Base-by-base conservation (phyloP, 805 yeast species). In the Diddensiella transvaalensis region DNA sequence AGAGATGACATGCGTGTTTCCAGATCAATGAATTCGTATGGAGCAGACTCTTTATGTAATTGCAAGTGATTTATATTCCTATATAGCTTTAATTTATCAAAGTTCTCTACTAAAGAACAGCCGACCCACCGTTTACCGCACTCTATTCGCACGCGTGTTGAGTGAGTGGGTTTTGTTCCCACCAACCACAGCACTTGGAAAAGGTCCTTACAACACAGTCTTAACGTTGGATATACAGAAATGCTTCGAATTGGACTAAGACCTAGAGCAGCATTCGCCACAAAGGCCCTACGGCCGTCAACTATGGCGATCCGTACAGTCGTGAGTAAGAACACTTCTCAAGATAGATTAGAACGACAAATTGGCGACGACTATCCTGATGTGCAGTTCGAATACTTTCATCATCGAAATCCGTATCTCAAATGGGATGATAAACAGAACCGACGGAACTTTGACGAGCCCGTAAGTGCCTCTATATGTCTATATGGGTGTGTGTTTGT, bases 351-450 rank as follows among this genome's bases (percentile, higher is more conserved):
- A 13, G 38, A 35, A 17, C 38, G 38, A 10, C 38, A 35, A 18
- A 35, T 35, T 35, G 21, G 21, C 38, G 73, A 70, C 22, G 85
- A 80, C 55, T 84, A 86, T 61, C 85, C 84, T 40, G 74, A 78
- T 46, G 75, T 80, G n/a, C 73, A 76, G 49, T 75, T 75, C 42
- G 74, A 72, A 52, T 77, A 78, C 60, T 79, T 82, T 55, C 88
- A 80, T 68, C 67, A 72, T 58, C 80, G 82, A 65, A 83, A 79
- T 62, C 95, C 93, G 40, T 80, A 84, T 62, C 73, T 68, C 52
- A 80, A 78, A 61, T 87, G 82, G 67, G 93, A 86, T 64, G 91
- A 86, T 64, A 85, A 72, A 58, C 95, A 86, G 68, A 78, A 82
- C 65, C 78, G 91, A 71, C 80, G 95, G 69, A 86, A 87, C 72